Percentiles rank a stretch among this genome's conserved stretches.
Evolutionary conservation across 2,329 filamentous ascomycete genomes (phyloP).

Genomic region (Diplodia mutila): DNA sequence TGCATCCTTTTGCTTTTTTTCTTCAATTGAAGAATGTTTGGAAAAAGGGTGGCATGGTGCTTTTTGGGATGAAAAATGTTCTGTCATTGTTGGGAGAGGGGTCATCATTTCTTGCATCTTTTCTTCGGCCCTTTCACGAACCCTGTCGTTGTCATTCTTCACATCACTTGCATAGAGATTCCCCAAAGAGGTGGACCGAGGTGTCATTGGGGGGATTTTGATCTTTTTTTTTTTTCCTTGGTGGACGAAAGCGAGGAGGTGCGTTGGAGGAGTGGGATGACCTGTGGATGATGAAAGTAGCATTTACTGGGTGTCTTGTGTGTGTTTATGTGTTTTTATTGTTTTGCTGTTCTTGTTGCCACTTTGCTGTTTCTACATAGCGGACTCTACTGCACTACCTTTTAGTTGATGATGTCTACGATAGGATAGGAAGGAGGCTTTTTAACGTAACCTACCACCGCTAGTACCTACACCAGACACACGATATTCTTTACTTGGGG

Average conservation of each 20-base stretch:
- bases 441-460: conserved; percentile 21
- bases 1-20: conserved; percentile 16
- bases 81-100: conserved; percentile 16
- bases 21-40: conserved; percentile 7
- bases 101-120: conserved; percentile 12
- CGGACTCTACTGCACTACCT: conserved; percentile 17
- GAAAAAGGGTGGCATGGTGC: conserved; percentile 22
- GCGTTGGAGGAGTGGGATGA: not conserved
- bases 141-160: conserved; percentile 2
- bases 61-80: conserved; percentile 13
- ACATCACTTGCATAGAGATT: conserved; percentile 23
- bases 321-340: conserved; percentile 5
- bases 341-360: not conserved
- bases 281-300: conserved; percentile 9
- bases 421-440: conserved; percentile 23
- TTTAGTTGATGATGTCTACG: conserved; percentile 24
- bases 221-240: conserved; percentile 12
- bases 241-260: not conserved
- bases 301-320: conserved; percentile 23
- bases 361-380: conserved; percentile 14
- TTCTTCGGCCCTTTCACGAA: conserved; percentile 3
- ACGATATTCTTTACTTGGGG: conserved; percentile 2
- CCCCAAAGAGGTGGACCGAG: conserved; percentile 21
- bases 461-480: conserved; percentile 17
- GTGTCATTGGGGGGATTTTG: not conserved